Percentiles rank a stretch among this genome's conserved stretches.
These are phyloP conservation scores for Thermothelomyces thermophilus DNA, from an alignment of 2,329 filamentous ascomycete genomes.

Conservation along the genomic window DNA sequence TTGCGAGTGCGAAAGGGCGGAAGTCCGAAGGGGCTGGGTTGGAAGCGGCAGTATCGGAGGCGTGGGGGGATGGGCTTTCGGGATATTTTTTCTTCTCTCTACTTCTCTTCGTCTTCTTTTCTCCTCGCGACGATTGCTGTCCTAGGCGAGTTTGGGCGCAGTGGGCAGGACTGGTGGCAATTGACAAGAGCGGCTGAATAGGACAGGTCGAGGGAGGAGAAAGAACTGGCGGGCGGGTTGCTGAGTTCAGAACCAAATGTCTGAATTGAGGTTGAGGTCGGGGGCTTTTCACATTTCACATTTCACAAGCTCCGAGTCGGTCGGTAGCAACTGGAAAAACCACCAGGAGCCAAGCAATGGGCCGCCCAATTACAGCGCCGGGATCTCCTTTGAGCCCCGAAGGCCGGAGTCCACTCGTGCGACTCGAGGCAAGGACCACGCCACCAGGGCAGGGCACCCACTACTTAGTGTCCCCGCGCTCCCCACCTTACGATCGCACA, in stretches of 20 bases:
- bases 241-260: constrained; percentile 7
- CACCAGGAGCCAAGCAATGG: constrained; percentile 8
- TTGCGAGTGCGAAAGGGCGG: neutral
- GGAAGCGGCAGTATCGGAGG: neutral
- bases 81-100: neutral
- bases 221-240: constrained; percentile 13
- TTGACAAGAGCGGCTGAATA: constrained; percentile 1
- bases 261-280: constrained; percentile 10
- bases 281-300: constrained; percentile 15
- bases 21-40: neutral
- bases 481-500: neutral
- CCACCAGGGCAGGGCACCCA: constrained; percentile 10
- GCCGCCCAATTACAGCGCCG: constrained; percentile 9
- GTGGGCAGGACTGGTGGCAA: neutral
- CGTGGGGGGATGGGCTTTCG: neutral
- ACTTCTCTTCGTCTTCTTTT: constrained; percentile 24
- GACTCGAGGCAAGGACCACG: constrained; percentile 9
- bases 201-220: constrained; percentile 28
- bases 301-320: constrained; percentile 22
- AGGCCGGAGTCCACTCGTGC: constrained; percentile 9
- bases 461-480: no score
- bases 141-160: constrained; percentile 11
- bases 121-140: constrained; percentile 27
- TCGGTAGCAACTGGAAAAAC: constrained; percentile 10
- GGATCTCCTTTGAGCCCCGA: constrained; percentile 1